Evolutionary conservation across 2,329 filamentous ascomycete genomes (phyloP), one percentile per base, ranked within the genome.

Genomic region (Blastomyces parvus): DNA sequence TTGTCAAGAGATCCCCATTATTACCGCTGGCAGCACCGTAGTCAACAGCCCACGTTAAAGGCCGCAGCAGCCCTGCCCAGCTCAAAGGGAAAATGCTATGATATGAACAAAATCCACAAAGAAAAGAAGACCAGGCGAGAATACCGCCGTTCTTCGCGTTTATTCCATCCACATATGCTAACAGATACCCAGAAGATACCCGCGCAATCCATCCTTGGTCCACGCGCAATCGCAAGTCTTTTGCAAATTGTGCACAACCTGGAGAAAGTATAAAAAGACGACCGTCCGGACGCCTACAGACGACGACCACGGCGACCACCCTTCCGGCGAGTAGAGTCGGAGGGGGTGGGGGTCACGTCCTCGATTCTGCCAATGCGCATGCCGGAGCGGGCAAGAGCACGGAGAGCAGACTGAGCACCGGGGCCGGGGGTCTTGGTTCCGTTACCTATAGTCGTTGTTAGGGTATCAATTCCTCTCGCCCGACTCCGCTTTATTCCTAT

Each of bases 271-370:
- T 56, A 42, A 42, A 9, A 22, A 46, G n/a, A 52, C 30, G 27
- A 11, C 17, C 50, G 19, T 69, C 78, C 75, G n/a, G 9, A 22
- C 22, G 80, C 82, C 90, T 85, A 99, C 82, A 99, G 90, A 96
- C 94, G 93, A 84, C 94, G 94, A 97, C 94, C 94, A 90, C 94
- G 93, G 83, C 94, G 92, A 97, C 94, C 94, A 85, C 94, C 94
- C 91, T 99, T 99, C 85, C 93, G 92, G 84, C 94, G 90, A 77
- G 94, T 99, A 81, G 91, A 96, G 83, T 99, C 94, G 81, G 94
- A 99, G 75, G 95, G 94, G 67, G 94, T 99, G 75, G 94, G 94
- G 75, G 95, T 99, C 70, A 99, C 94, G 80, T 99, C 94, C 89
- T 99, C 94, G 77, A 99, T 99, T 79, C 94, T 90, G 79, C 94